These are phyloP conservation scores for Xylaria intraflava DNA, from an alignment of 495 filamentous ascomycete genomes.

Conservation along the genomic window DNA sequence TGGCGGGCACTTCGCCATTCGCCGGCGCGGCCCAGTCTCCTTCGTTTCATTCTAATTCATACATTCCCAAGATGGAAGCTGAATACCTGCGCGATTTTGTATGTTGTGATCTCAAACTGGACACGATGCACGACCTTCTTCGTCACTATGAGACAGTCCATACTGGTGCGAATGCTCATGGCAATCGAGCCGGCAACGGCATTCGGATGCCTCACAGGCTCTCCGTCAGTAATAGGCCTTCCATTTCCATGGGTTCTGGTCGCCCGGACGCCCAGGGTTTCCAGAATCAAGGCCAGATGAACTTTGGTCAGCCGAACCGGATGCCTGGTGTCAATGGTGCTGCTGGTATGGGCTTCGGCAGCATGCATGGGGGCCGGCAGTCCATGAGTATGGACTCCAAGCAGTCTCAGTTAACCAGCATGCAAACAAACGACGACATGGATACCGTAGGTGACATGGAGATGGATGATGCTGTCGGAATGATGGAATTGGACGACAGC, in stretches of 20 bases:
- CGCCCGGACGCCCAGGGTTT: slow-evolving; percentile 31
- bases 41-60: slow-evolving; percentile 94
- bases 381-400: slow-evolving; percentile 21
- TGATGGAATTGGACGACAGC: slow-evolving; percentile 52
- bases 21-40: slow-evolving; percentile 70
- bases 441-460: slow-evolving; percentile 94
- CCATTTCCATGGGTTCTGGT: slow-evolving; percentile 21
- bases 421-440: slow-evolving; percentile 57
- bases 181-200: slow-evolving; percentile 28
- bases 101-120: slow-evolving; percentile 81
- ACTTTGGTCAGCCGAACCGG: slow-evolving; percentile 23
- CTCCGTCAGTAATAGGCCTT: slow-evolving; percentile 20
- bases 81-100: slow-evolving; percentile 94
- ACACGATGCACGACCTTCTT: slow-evolving; percentile 86
- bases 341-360: slow-evolving; percentile 30
- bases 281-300: slow-evolving; percentile 31
- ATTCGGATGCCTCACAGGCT: slow-evolving; percentile 25
- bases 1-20: slow-evolving; percentile 93
- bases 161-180: slow-evolving; percentile 40
- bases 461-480: slow-evolving; percentile 75
- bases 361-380: slow-evolving; percentile 44
- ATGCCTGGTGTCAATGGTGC: slow-evolving; percentile 14
- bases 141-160: slow-evolving; percentile 96
- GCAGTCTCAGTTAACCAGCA: slow-evolving; percentile 26
- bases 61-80: slow-evolving; percentile 94